Conservation (phyloP, 495 filamentous ascomycete species). For the Penicillium macrosclerotiorum region DNA sequence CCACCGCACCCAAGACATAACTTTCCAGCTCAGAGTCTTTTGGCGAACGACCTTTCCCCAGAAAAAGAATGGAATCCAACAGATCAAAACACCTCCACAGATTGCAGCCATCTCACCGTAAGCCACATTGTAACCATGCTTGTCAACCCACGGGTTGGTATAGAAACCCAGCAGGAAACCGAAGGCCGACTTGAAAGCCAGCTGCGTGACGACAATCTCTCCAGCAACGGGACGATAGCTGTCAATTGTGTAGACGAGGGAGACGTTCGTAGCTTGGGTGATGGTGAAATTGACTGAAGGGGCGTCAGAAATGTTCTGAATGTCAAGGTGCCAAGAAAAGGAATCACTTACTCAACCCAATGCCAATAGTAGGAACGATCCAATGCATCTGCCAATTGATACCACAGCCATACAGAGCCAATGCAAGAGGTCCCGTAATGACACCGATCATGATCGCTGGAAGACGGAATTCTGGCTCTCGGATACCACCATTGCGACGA, state of each 20-base stretch:
- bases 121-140: constrained; percentile 47
- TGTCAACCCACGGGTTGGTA: constrained; percentile 56
- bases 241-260: constrained; percentile 55
- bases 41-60: constrained; percentile 49
- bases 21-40: constrained; percentile 43
- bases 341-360: constrained; percentile 34
- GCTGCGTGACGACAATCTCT: constrained; percentile 48
- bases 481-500: constrained; percentile 47
- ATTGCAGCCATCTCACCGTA: constrained; percentile 56
- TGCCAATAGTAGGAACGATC: constrained; percentile 53
- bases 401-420: constrained; percentile 53
- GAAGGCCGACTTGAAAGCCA: constrained; percentile 55
- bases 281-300: constrained; percentile 46
- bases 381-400: constrained; percentile 50
- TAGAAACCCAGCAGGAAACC: constrained; percentile 60
- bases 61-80: constrained; percentile 44
- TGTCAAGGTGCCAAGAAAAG: neutral
- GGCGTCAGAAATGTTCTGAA: neutral
- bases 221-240: constrained; percentile 54
- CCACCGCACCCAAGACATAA: constrained; percentile 48
- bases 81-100: constrained; percentile 35
- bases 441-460: constrained; percentile 43
- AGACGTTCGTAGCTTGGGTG: constrained; percentile 49
- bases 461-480: constrained; percentile 57
- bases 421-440: constrained; percentile 41